Conservation (phyloP, 1,284 basidiomycete species). For the Volvariella surrecta region DNA sequence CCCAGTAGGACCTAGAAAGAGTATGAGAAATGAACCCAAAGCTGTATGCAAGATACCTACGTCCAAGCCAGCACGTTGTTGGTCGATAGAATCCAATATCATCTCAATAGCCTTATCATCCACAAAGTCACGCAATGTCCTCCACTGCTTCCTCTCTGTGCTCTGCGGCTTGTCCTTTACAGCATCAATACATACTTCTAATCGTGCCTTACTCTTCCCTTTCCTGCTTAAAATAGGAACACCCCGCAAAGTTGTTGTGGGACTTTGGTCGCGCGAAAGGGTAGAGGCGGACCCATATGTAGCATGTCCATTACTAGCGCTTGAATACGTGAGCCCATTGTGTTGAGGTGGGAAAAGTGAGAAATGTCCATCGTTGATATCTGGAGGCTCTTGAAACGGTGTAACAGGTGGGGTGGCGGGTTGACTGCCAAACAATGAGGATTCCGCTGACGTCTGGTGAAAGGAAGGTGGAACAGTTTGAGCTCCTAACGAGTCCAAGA, state of each 20-base stretch:
- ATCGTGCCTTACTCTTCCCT: slow-evolving; percentile 10
- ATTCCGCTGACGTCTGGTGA: slow-evolving; percentile 54
- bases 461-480: slow-evolving; percentile 72
- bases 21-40: neutral
- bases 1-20: neutral
- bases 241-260: slow-evolving; percentile 39
- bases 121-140: slow-evolving; percentile 74
- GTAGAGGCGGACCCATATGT: neutral
- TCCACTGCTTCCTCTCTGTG: slow-evolving; percentile 55
- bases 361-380: neutral
- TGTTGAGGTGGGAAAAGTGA: neutral
- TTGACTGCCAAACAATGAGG: slow-evolving; percentile 70
- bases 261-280: slow-evolving; percentile 12
- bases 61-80: slow-evolving; percentile 55
- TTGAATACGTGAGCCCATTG: neutral
- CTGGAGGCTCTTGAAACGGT: neutral
- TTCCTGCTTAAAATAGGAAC: slow-evolving; percentile 14
- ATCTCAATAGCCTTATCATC: slow-evolving; percentile 74
- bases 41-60: slow-evolving; percentile 29
- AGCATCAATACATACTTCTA: slow-evolving; percentile 10
- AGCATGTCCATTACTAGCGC: neutral
- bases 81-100: slow-evolving; percentile 60
- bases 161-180: slow-evolving; percentile 8
- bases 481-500: slow-evolving; percentile 61
- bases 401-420: slow-evolving; percentile 9